Percentiles rank a stretch among this genome's conserved stretches.
These are phyloP conservation scores for Alternaria arbusti DNA, from an alignment of 2,329 filamentous ascomycete species.

Conservation along the genomic window DNA sequence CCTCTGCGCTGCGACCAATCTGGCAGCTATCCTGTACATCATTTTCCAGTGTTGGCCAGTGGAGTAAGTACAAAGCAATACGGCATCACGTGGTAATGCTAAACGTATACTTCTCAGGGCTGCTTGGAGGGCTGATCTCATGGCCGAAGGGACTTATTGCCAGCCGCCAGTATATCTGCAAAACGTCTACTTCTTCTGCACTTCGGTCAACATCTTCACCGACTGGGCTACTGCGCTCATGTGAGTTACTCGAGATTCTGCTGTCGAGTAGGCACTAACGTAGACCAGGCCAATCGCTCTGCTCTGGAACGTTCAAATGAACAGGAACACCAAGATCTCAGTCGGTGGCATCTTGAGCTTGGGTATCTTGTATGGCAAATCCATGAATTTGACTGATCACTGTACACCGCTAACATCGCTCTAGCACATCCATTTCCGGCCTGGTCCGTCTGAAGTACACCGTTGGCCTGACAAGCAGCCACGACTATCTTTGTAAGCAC, in stretches of 20 bases:
- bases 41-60: conserved; percentile 47
- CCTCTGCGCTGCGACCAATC: conserved; percentile 40
- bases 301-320: conserved; percentile 35
- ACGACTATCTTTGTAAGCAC: conserved; percentile 38
- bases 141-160: conserved; percentile 33
- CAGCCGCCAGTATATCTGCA: conserved; percentile 30
- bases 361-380: conserved; percentile 28
- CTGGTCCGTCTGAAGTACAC: conserved; percentile 37
- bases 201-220: conserved; percentile 46
- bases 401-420: background rate
- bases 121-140: conserved; percentile 18
- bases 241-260: conserved; percentile 9
- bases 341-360: conserved; percentile 27
- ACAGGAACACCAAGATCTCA: conserved; percentile 32
- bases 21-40: conserved; percentile 45
- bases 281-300: conserved; percentile 26
- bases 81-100: background rate
- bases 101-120: background rate
- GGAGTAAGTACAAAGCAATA: conserved; percentile 8
- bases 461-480: conserved; percentile 38
- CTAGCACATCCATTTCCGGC: conserved; percentile 32
- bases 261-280: background rate
- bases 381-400: background rate
- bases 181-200: conserved; percentile 45
- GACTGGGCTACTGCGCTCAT: conserved; percentile 48